Conservation (phyloP, 2,329 filamentous ascomycete species). For the Talaromyces sp. region DNA sequence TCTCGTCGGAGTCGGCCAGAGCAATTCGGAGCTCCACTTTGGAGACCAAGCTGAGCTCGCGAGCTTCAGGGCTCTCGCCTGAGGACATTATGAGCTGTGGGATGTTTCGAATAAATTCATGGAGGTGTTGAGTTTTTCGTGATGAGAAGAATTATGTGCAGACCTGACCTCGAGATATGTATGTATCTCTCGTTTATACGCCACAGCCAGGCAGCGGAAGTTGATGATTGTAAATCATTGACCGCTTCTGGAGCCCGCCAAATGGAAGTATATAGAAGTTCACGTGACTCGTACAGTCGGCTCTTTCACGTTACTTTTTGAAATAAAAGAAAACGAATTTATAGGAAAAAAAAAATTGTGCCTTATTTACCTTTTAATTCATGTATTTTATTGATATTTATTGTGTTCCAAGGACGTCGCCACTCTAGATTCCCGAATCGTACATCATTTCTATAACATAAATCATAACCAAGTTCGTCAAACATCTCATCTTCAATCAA, state of each 20-base stretch:
- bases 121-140: neutral
- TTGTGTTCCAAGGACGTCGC: neutral
- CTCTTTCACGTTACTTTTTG: no score
- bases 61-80: conserved; percentile 46
- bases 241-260: conserved; percentile 6
- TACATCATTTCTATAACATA: neutral
- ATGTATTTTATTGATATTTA: neutral
- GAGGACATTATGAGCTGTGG: conserved; percentile 29
- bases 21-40: conserved; percentile 83
- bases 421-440: neutral
- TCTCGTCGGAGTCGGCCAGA: conserved; percentile 76
- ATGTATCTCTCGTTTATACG: neutral
- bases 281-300: conserved; percentile 3
- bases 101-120: neutral
- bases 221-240: conserved; percentile 8
- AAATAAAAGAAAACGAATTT: neutral
- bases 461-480: neutral
- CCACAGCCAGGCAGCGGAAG: neutral
- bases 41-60: conserved; percentile 76
- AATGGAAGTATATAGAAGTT: conserved; percentile 11
- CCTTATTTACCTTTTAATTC: neutral
- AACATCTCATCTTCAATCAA: neutral
- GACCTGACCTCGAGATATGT: neutral
- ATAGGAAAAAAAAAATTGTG: neutral
- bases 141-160: neutral